Percentiles rank a stretch among this genome's conserved stretches.
Evolutionary conservation across 176 grass and related monocot species (phyloP).

Genomic region (Musa beccarii): DNA sequence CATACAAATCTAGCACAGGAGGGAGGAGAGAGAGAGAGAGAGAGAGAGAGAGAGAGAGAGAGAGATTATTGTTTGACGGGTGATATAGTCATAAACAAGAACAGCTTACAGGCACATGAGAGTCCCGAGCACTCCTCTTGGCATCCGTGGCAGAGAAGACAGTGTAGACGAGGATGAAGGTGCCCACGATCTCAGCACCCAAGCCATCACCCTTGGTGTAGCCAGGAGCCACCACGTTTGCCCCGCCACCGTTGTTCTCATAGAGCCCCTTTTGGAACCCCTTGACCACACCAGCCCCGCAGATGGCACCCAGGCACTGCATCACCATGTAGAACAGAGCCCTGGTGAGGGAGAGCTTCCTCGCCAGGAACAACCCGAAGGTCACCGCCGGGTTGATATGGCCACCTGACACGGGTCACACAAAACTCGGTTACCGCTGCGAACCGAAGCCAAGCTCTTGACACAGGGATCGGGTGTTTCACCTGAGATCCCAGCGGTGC

Average conservation of each 20-base stretch:
- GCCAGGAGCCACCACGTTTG: conserved; percentile 2
- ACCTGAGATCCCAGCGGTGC: conserved; percentile 46
- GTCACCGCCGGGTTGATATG: conserved; percentile 42
- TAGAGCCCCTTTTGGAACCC: conserved; percentile 9
- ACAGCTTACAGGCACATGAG: conserved; percentile 6
- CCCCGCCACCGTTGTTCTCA: background rate
- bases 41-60: too few relatives aligned
- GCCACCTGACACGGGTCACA: background rate
- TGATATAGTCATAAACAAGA: background rate
- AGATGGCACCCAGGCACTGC: conserved; percentile 17
- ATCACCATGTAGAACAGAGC: conserved; percentile 13
- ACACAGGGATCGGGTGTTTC: background rate
- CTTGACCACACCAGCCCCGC: conserved; percentile 15
- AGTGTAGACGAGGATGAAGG: conserved; percentile 7
- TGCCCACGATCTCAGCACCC: conserved; percentile 6
- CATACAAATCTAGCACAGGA: too few relatives aligned
- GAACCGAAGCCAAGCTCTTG: too few relatives aligned
- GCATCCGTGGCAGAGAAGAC: conserved; percentile 6
- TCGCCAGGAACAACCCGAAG: conserved; percentile 37
- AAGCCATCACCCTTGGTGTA: conserved; percentile 4
- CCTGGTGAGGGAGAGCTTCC: conserved; percentile 29
- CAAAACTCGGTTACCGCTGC: too few relatives aligned
- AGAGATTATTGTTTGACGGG: too few relatives aligned
- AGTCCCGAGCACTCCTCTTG: conserved; percentile 8
- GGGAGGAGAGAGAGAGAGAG: too few relatives aligned